phyloP scores from a whole-genome alignment of 257 asterid species.

The Solanum microdontum region DNA sequence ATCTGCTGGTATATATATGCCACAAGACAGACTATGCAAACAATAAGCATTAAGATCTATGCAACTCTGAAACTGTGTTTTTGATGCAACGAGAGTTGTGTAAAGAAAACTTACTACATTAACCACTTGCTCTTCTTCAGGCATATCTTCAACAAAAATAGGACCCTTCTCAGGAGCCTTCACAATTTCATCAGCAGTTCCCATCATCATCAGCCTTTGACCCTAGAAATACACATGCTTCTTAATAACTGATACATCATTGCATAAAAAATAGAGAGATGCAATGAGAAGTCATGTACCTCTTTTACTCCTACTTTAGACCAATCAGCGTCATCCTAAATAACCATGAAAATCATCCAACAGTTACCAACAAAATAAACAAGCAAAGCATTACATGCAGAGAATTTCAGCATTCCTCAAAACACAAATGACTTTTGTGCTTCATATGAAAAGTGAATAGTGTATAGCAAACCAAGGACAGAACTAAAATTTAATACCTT shows the following conservation, averaged over 20 bases:
- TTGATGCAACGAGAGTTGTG: background rate
- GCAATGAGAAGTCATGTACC: slow-evolving; percentile 30
- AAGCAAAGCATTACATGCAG: background rate
- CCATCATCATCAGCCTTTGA: slow-evolving; percentile 99
- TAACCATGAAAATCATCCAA: slow-evolving; percentile 3
- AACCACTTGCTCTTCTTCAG: slow-evolving; percentile 81
- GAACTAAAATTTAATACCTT: slow-evolving; percentile 44
- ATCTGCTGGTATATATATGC: background rate
- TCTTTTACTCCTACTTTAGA: slow-evolving; percentile 80
- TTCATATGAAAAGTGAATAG: background rate
- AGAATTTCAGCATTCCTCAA: background rate
- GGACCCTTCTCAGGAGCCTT: slow-evolving; percentile 98
- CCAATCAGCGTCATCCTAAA: slow-evolving; percentile 96
- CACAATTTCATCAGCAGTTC: slow-evolving; percentile 93
- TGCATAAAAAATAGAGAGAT: background rate
- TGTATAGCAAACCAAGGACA: background rate
- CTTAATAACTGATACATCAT: background rate
- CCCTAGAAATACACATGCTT: slow-evolving; percentile 41
- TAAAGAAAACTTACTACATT: slow-evolving; percentile 43
- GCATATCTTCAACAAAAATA: slow-evolving; percentile 90
- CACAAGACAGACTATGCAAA: background rate
- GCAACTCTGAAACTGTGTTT: background rate
- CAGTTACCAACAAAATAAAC: background rate
- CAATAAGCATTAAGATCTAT: background rate
- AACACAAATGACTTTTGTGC: background rate